phyloP scores from a whole-genome alignment of 2,329 filamentous ascomycete species.

The Atkinsonella texensis region DNA sequence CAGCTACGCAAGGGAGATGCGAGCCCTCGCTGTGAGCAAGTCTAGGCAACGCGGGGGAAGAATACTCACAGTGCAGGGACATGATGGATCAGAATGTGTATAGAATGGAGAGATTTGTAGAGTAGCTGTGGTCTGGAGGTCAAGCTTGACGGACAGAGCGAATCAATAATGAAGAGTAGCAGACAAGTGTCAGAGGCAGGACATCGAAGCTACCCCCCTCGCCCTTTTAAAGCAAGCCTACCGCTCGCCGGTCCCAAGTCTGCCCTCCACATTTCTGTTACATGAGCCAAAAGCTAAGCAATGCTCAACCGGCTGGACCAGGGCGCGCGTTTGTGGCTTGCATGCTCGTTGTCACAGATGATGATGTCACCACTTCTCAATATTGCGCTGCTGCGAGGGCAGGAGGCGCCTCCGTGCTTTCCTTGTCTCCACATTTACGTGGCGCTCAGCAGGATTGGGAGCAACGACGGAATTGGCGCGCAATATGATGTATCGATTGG shows the following conservation, averaged over 20 bases:
- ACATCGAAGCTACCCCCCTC: neutral
- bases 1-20: neutral
- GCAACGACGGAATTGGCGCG: neutral
- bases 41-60: neutral
- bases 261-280: neutral
- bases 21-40: neutral
- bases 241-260: neutral
- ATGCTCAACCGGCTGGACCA: constrained; percentile 2
- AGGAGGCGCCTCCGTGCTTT: neutral
- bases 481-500: neutral
- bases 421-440: constrained; percentile 1
- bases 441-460: neutral
- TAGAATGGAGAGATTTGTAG: neutral
- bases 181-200: neutral
- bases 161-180: neutral
- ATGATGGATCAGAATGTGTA: constrained; percentile 25
- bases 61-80: constrained; percentile 46
- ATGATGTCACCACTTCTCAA: constrained; percentile 22
- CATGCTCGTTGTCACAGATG: constrained; percentile 8
- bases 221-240: constrained; percentile 4
- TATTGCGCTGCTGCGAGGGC: neutral
- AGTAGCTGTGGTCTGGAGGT: neutral
- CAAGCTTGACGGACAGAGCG: neutral
- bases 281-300: neutral
- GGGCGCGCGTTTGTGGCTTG: constrained; percentile 4